Percentiles rank a stretch among this genome's conserved stretches.
These are phyloP conservation scores for Nyssa sinensis DNA, from an alignment of 148 eudicot species.

Conservation along the genomic window DNA sequence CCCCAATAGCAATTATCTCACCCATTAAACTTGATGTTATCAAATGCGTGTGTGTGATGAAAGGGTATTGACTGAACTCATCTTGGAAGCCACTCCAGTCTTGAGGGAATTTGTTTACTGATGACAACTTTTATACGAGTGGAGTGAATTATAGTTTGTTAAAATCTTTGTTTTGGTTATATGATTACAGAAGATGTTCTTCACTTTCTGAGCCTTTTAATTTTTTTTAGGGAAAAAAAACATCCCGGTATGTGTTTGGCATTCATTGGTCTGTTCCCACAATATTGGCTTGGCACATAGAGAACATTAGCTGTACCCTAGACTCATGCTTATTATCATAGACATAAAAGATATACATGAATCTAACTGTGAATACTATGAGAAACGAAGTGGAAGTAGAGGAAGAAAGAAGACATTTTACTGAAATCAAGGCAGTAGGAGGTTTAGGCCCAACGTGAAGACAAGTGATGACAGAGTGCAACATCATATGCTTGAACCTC, in stretches of 20 bases:
- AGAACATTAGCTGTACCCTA: neutral
- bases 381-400: neutral
- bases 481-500: slow-evolving; percentile 40
- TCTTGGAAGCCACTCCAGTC: neutral
- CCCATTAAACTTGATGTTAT: too few relatives aligned
- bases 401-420: neutral
- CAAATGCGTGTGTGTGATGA: neutral
- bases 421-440: slow-evolving; percentile 27
- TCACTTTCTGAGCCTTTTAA: too few relatives aligned
- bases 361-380: neutral
- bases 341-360: neutral
- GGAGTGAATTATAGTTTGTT: neutral
- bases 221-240: too few relatives aligned
- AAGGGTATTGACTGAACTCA: neutral
- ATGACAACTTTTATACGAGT: neutral
- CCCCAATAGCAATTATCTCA: too few relatives aligned
- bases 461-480: slow-evolving; percentile 30
- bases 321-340: neutral
- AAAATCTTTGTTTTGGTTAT: too few relatives aligned
- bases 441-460: slow-evolving; percentile 28
- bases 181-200: too few relatives aligned
- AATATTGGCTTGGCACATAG: neutral
- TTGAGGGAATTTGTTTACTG: neutral
- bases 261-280: neutral
- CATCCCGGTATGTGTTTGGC: too few relatives aligned